Percentiles rank a stretch among this genome's conserved stretches.
phyloP scores from a whole-genome alignment of 1,139 yeast species.

The Blastobotrys apis region DNA sequence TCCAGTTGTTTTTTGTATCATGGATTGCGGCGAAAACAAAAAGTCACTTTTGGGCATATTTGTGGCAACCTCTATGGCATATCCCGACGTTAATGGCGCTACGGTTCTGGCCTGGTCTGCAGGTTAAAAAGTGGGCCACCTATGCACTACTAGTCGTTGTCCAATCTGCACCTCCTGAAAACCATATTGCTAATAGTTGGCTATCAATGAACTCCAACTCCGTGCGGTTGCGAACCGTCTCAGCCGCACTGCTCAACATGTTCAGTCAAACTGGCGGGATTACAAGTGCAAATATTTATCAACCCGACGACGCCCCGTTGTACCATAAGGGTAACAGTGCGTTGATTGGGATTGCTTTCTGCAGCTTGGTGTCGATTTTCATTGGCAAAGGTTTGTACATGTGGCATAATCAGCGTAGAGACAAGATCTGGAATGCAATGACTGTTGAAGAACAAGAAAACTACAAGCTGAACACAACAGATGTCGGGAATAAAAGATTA shows the following conservation, averaged over 20 bases:
- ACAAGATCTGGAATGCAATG: constrained; percentile 46
- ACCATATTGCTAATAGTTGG: constrained; percentile 58
- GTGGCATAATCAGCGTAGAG: constrained; percentile 46
- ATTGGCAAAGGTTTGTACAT: constrained; percentile 40
- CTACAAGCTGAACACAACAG: constrained; percentile 44
- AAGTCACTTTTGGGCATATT: constrained; percentile 6
- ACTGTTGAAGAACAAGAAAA: constrained; percentile 44
- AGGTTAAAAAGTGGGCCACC: constrained; percentile 47
- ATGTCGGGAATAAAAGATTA: constrained; percentile 52
- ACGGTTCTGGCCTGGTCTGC: constrained; percentile 35
- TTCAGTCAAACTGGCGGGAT: constrained; percentile 54
- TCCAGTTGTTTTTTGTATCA: constrained; percentile 15
- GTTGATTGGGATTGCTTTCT: constrained; percentile 39
- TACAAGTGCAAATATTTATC: constrained; percentile 51
- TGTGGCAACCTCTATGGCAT: constrained; percentile 22
- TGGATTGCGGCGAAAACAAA: constrained; percentile 9
- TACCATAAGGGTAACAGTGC: constrained; percentile 53
- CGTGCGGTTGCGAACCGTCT: constrained; percentile 54
- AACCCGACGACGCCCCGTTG: constrained; percentile 52
- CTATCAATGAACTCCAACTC: constrained; percentile 57
- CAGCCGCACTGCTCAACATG: constrained; percentile 61
- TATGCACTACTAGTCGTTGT: constrained; percentile 45
- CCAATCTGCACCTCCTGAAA: constrained; percentile 44
- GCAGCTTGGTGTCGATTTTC: constrained; percentile 24
- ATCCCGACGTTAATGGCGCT: constrained; percentile 21